Percentiles rank a stretch among this genome's conserved stretches.
Conservation (phyloP, 345 rosid species). For the Brassica napus region DNA sequence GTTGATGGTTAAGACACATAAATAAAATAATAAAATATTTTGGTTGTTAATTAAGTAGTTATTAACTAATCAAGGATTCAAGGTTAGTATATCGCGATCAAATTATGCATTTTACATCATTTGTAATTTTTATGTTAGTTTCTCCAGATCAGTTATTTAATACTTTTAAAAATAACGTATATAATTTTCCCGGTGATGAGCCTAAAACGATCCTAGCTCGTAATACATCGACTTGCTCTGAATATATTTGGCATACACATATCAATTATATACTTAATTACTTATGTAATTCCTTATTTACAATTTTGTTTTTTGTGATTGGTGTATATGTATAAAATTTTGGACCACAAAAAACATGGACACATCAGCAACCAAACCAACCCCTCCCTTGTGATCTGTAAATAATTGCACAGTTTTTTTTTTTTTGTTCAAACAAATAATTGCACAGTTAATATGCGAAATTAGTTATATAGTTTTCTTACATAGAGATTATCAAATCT, state of each 20-base stretch:
- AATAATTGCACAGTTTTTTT: slow-evolving; percentile 11
- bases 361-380: slow-evolving; percentile 34
- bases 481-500: slow-evolving; percentile 27
- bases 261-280: neutral
- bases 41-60: neutral
- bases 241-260: neutral
- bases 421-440: neutral
- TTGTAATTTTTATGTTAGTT: neutral
- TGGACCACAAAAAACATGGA: slow-evolving; percentile 39
- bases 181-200: neutral
- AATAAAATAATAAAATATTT: neutral
- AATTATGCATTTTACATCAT: neutral
- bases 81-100: neutral
- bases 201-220: neutral
- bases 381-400: slow-evolving; percentile 19
- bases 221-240: neutral
- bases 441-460: slow-evolving; percentile 5
- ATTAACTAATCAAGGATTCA: neutral
- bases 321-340: slow-evolving; percentile 18
- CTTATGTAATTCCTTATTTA: slow-evolving; percentile 6
- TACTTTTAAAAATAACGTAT: neutral
- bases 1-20: slow-evolving; percentile 31
- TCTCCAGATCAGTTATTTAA: neutral
- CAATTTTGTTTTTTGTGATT: slow-evolving; percentile 11
- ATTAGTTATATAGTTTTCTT: slow-evolving; percentile 14